Evolutionary conservation across 257 asterid species (phyloP).

Genomic region (Solanum paucissectum): DNA sequence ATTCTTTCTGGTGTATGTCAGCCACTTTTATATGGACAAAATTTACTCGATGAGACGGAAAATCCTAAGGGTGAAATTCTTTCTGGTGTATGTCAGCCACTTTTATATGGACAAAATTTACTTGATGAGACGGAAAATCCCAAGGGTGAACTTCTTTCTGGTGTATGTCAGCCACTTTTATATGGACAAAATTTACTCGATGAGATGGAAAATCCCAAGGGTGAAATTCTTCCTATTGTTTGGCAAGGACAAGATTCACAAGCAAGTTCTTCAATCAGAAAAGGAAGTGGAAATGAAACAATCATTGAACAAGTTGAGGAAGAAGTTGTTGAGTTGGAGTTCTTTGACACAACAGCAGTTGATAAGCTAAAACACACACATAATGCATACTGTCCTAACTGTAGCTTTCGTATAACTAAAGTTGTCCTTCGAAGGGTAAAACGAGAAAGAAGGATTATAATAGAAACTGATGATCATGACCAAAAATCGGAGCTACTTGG

Average conservation of each 20-base stretch:
- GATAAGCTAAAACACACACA: slow-evolving; percentile 50
- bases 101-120: not conserved
- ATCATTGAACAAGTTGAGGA: slow-evolving; percentile 28
- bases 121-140: not conserved
- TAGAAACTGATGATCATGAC: not conserved
- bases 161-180: not conserved
- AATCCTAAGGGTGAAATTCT: not conserved
- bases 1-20: not conserved
- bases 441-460: not conserved
- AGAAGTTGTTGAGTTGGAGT: slow-evolving; percentile 49
- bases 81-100: not conserved
- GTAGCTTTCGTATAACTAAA: slow-evolving; percentile 37
- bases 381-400: slow-evolving; percentile 51
- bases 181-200: not conserved
- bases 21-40: not conserved
- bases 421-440: slow-evolving; percentile 49
- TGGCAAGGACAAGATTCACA: not conserved
- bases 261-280: not conserved
- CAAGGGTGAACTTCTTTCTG: not conserved
- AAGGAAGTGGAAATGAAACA: slow-evolving; percentile 3
- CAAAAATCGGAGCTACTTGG: slow-evolving; percentile 23
- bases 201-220: not conserved
- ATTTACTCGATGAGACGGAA: not conserved
- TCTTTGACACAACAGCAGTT: slow-evolving; percentile 28
- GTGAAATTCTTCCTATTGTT: not conserved